These are phyloP conservation scores for Parasarocladium wereldwijsianum DNA, from an alignment of 2,329 filamentous ascomycete genomes.

Conservation along the genomic window DNA sequence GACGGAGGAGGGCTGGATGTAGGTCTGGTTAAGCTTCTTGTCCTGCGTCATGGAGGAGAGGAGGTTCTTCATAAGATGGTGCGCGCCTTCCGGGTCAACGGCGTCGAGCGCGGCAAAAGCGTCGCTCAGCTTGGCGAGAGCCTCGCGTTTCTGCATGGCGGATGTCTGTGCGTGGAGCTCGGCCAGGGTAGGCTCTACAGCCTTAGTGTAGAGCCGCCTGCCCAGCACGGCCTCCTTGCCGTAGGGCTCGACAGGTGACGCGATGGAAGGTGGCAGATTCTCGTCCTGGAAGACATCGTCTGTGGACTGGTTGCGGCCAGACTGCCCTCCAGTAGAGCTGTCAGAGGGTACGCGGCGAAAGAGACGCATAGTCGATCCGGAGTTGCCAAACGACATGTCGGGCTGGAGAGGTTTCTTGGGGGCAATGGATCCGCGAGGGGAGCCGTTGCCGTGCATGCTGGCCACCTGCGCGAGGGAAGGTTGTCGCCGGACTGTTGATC, in stretches of 20 bases:
- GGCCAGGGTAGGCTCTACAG: slow-evolving; percentile 68
- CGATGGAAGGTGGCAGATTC: slow-evolving; percentile 40
- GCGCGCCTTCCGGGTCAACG: slow-evolving; percentile 79
- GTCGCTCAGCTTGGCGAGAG: slow-evolving; percentile 67
- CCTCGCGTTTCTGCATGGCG: slow-evolving; percentile 56
- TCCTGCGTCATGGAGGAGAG: slow-evolving; percentile 60
- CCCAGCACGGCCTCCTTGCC: slow-evolving; percentile 77
- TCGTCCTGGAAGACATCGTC: slow-evolving; percentile 40
- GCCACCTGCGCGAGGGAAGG: slow-evolving; percentile 25
- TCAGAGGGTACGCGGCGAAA: slow-evolving; percentile 78
- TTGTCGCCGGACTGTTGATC: slow-evolving; percentile 38
- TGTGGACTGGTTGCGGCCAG: slow-evolving; percentile 19
- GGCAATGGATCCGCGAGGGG: slow-evolving; percentile 26
- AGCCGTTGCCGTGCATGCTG: slow-evolving; percentile 21
- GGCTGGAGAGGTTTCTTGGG: slow-evolving; percentile 69
- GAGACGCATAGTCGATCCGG: slow-evolving; percentile 77
- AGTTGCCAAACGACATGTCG: slow-evolving; percentile 88
- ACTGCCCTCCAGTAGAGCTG: slow-evolving; percentile 30
- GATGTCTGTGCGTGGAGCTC: slow-evolving; percentile 75
- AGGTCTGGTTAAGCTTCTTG: slow-evolving; percentile 42
- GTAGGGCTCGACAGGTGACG: slow-evolving; percentile 35
- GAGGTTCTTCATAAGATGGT: slow-evolving; percentile 67
- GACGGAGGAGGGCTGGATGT: slow-evolving; percentile 25
- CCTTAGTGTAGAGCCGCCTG: slow-evolving; percentile 65
- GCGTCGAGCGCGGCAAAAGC: slow-evolving; percentile 76